These are phyloP conservation scores for Emiliania huxleyi DNA, from an alignment of 78 protist species.

Conservation along the genomic window DNA sequence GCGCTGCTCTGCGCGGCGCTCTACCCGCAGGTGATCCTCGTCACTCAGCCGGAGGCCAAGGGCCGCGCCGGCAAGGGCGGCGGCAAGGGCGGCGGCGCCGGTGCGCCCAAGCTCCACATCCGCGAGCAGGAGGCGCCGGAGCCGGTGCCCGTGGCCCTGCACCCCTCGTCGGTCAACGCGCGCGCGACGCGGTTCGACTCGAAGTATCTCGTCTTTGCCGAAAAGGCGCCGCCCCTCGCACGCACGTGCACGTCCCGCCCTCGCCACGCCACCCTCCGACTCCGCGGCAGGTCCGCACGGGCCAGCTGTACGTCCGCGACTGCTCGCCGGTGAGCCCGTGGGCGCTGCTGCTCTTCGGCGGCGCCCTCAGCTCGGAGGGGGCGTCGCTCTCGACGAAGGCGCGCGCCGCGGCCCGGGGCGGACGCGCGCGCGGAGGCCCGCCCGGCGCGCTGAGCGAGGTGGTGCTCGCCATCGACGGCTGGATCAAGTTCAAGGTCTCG, in stretches of 20 bases:
- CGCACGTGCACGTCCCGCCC: too few relatives aligned
- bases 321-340: conserved; percentile 50
- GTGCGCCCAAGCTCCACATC: background rate
- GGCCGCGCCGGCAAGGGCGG: too few relatives aligned
- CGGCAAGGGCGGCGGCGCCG: background rate
- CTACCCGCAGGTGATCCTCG: conserved; percentile 55
- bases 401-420: background rate
- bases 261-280: too few relatives aligned
- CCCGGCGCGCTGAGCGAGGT: background rate
- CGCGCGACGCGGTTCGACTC: background rate
- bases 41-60: background rate
- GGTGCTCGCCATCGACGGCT: conserved; percentile 47
- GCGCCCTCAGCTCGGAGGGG: conserved; percentile 30
- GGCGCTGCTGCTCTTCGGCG: conserved; percentile 72
- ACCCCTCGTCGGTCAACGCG: conserved; percentile 49
- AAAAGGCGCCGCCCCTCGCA: too few relatives aligned
- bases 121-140: background rate
- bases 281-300: conserved; percentile 49
- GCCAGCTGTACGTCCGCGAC: conserved; percentile 55
- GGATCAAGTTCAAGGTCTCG: conserved; percentile 57
- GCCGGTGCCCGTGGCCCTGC: conserved; percentile 25
- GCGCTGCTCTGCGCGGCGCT: conserved; percentile 66
- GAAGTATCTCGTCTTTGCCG: conserved; percentile 38
- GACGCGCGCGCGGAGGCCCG: too few relatives aligned
- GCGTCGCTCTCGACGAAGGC: background rate